Evolutionary conservation across 257 asterid genomes (phyloP), one percentile per base, ranked within the genome.

Genomic region (Striga asiatica): DNA sequence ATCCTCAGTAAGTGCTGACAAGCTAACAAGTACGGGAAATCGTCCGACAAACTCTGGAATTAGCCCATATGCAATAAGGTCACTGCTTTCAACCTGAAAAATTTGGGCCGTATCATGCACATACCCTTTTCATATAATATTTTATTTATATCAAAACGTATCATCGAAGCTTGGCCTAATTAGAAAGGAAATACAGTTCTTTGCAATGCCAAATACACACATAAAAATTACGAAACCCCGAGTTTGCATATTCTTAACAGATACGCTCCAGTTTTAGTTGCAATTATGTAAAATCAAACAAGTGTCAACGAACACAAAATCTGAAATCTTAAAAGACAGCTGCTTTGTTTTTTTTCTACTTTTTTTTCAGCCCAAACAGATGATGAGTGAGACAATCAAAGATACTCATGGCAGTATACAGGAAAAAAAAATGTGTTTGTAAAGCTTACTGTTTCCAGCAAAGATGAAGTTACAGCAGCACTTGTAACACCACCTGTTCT

Each of bases 31-130:
- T 61, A 85, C 65, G 0, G 95, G 95, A 54, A 85, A 85, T 54
- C 95, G 83, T n/a, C 95, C 95, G 50, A 85, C 95, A 42, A 85
- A 85, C 76, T 85, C 95, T 2, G 95, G 95, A 67, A 85, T 85
- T 72, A 85, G 69, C 58, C 95, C 95, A 39, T 85, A 85, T 0
- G 95, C 84, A 62, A 85, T 85, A 16, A 85, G 80, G 69, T 85
- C 95, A 56, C 95, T 83, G 71, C 95, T 85, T 69, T 85, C 95
- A 67, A 68, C 95, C 95, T 85, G 79, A 24, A 67, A 60, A 71
- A 54, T n/a, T n/a, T n/a, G n/a, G n/a, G n/a, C n/a, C n/a, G n/a
- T n/a, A n/a, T n/a, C n/a, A n/a, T n/a, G n/a, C n/a, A n/a, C n/a
- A n/a, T n/a, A n/a, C n/a, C n/a, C n/a, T n/a, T n/a, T n/a, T n/a